Percentiles rank a stretch among this genome's conserved stretches.
These are phyloP conservation scores for Bondarzewia mesenterica DNA, from an alignment of 1,284 basidiomycete genomes.

Conservation along the genomic window DNA sequence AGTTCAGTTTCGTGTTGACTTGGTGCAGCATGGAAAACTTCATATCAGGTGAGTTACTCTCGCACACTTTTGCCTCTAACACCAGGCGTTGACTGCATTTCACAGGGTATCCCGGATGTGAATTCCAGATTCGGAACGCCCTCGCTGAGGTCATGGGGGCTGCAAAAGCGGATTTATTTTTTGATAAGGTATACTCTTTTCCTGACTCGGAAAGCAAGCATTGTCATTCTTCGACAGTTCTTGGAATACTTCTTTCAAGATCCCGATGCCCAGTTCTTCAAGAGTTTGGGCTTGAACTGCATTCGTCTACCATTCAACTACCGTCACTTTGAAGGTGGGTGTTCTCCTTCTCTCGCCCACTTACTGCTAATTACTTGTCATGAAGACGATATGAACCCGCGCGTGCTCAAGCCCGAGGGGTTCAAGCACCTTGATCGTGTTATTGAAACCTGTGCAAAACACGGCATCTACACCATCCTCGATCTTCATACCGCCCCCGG, in stretches of 20 bases:
- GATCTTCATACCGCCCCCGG: conserved; percentile 58
- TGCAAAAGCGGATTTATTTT: conserved; percentile 69
- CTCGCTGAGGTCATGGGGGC: conserved; percentile 59
- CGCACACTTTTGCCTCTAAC: not conserved
- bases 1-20: not conserved
- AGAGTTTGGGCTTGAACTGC: conserved; percentile 62
- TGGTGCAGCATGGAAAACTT: conserved; percentile 56
- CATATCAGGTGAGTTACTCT: conserved; percentile 33
- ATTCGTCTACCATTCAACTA: conserved; percentile 64
- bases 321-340: conserved; percentile 55
- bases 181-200: conserved; percentile 55
- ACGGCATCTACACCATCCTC: conserved; percentile 52
- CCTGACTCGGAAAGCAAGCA: too few species aligned
- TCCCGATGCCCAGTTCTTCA: conserved; percentile 62
- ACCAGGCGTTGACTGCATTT: not conserved
- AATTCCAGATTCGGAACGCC: conserved; percentile 60
- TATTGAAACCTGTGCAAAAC: conserved; percentile 48
- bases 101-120: conserved; percentile 49
- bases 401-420: conserved; percentile 47
- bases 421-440: conserved; percentile 60
- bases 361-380: not conserved
- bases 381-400: conserved; percentile 46
- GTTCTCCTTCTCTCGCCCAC: not conserved
- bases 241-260: conserved; percentile 69
- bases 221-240: too few species aligned